Base-by-base conservation (phyloP, 139 green algal species). In the Astrephomene gubernaculifera region DNA sequence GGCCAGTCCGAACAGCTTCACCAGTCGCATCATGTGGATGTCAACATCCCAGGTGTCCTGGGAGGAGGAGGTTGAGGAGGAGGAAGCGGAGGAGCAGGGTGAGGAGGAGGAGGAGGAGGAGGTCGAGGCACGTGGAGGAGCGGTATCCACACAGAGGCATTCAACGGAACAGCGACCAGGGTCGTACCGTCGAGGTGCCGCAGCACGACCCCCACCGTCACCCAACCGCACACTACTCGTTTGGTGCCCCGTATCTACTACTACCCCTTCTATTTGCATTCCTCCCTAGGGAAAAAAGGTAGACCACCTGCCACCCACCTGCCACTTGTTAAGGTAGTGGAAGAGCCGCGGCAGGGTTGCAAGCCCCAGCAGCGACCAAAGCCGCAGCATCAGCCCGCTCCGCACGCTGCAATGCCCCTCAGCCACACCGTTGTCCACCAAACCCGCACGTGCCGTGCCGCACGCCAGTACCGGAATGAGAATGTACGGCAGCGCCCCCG, bases 11-110 rank as follows among this genome's bases (percentile, higher is more conserved):
- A 91, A 8, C 69, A 89, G 84, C 79, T 91, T 87, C 38, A 89
- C 38, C 75, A 91, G 74, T 14, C 88, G 83, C 79, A 90, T 73
- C 44, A 70, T 61, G 61, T 86, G 67, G 75, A 85, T 82, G 84
- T 88, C 70, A 4, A 75, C 33, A 33, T 71, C 69, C 82, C 82
- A 87, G 7, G 82, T 81, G 54, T 87, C 82, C 82, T 87, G 81
- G n/a, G n/a, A 17, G 49, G 45, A 8, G 12, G 63, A 12, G n/a
- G 8, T 9, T 7, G n/a, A 4, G n/a, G 4, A 21, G 41, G 63
- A 29, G 31, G 8, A 41, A 4, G 39, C 3, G 68, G 25, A 29
- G 39, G 39, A 24, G 54, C 14, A 65, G 54, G 54, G 54, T 21
- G n/a, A 29, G 54, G 54, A 35, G 65, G 31, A 35, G 33, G 31